Evolutionary conservation across 1,284 basidiomycete genomes (phyloP).

Genomic region (Pyrrhoderma noxium): DNA sequence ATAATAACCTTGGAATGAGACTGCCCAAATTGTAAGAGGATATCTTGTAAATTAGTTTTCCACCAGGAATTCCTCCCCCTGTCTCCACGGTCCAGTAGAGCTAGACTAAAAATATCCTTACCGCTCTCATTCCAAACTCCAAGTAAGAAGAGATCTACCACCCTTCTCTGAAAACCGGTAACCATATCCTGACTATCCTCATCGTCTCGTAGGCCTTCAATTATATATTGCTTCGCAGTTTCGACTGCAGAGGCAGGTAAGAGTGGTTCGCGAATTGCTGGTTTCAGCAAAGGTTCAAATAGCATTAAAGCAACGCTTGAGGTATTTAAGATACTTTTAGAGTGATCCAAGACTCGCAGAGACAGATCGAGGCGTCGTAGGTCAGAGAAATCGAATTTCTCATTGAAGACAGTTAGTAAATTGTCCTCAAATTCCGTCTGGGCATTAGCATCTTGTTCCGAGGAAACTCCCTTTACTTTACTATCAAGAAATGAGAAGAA

Average conservation of each 20-base stretch:
- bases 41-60: constrained; percentile 71
- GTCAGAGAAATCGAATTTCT: constrained; percentile 54
- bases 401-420: constrained; percentile 53
- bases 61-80: constrained; percentile 53
- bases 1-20: constrained; percentile 48
- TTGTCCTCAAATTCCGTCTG: constrained; percentile 55
- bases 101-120: constrained; percentile 67
- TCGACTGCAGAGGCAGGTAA: constrained; percentile 49
- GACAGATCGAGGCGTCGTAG: constrained; percentile 57
- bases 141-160: constrained; percentile 67
- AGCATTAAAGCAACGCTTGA: constrained; percentile 63
- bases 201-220: constrained; percentile 49
- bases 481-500: constrained; percentile 44
- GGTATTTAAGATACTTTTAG: constrained; percentile 52
- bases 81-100: constrained; percentile 51
- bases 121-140: constrained; percentile 67
- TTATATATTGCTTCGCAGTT: constrained; percentile 65
- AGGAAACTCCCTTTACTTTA: constrained; percentile 44
- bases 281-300: constrained; percentile 72
- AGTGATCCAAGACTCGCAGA: constrained; percentile 54
- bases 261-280: constrained; percentile 64
- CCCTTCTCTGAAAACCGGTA: constrained; percentile 52
- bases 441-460: constrained; percentile 37
- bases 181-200: constrained; percentile 46
- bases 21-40: constrained; percentile 56